A percentile compares a stretch with the other conserved stretches of the same genome.
Conservation (phyloP, 2,329 filamentous ascomycete species). For the Colletotrichum sp. region DNA sequence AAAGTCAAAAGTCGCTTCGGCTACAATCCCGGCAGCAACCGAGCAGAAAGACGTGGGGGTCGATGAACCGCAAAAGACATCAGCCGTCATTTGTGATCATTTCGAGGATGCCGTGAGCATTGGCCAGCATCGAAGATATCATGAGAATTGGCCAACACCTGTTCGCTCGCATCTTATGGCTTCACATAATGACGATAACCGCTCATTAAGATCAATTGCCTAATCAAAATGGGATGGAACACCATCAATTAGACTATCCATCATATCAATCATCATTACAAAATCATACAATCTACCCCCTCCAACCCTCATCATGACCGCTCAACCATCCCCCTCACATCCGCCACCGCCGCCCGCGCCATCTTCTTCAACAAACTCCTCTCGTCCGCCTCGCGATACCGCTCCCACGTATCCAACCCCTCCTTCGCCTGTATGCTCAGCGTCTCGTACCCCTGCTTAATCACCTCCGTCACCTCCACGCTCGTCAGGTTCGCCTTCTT, state of each 20-base stretch:
- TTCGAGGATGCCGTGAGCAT: fast-evolving
- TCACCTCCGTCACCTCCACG: conserved; percentile 84
- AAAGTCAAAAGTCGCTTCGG: neutral
- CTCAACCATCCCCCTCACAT: conserved; percentile 59
- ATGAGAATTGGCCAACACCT: neutral
- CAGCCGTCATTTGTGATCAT: neutral
- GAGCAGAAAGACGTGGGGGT: neutral
- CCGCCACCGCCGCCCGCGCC: conserved; percentile 75
- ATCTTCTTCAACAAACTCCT: conserved; percentile 86
- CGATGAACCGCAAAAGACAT: neutral
- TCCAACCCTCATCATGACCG: conserved; percentile 1
- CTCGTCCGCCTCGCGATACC: conserved; percentile 86
- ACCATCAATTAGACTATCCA: neutral
- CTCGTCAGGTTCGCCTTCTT: conserved; percentile 74
- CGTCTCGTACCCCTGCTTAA: conserved; percentile 96
- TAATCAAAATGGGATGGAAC: neutral
- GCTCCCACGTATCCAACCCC: conserved; percentile 84
- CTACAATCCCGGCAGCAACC: neutral
- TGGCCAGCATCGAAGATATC: fast-evolving
- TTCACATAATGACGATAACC: neutral
- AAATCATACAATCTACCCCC: neutral
- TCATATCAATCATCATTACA: neutral
- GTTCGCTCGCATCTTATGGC: neutral
- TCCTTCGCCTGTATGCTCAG: conserved; percentile 89
- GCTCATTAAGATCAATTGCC: fast-evolving